Evolutionary conservation across 441 rosid species (phyloP), one percentile per base, ranked within the genome.

Genomic region (Euphorbia schlechtendalii): DNA sequence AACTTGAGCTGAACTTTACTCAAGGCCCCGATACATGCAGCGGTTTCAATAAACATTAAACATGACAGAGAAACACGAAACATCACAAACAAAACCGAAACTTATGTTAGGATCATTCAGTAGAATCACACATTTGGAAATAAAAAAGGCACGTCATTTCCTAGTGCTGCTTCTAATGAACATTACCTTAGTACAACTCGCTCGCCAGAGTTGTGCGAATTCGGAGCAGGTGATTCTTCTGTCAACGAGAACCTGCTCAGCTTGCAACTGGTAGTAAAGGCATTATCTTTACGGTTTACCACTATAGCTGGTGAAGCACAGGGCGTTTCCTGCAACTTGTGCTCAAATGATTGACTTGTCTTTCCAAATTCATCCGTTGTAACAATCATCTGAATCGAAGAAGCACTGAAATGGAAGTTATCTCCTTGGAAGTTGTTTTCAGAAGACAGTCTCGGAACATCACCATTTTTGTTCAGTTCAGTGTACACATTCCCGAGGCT

Each of bases 121-220:
- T n/a, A n/a, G n/a, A n/a, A n/a, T n/a, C n/a, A n/a, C n/a, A n/a
- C n/a, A n/a, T n/a, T n/a, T 54, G 59, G 69, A 56, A 58, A 45
- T 24, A 32, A 18, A 46, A 55, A 68, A 68, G 66, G 65, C 58
- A 59, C n/a, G 66, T 51, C 34, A 21, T 21, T 43, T 32, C 54
- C 52, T 12, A 63, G 59, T 61, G 60, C 65, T 48, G 45, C 55
- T 41, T 48, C 49, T 69, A 63, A 58, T 56, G 48, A 53, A 76
- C 59, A 83, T 77, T 76, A 90, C 97, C 93, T 93, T 93, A 27
- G 95, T 85, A 65, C 99, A 93, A 71, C 95, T 85, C 82, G 92
- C 88, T 88, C 88, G 77, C 91, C 88, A 53, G 95, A 80, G 76
- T 70, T 80, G 74, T 82, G 88, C 0, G 73, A 78, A 76, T 77